A percentile compares a stretch with the other conserved stretches of the same genome.
Evolutionary conservation across 352 stramenopile genomes (phyloP).

Genomic region (Globisporangium spinosum): DNA sequence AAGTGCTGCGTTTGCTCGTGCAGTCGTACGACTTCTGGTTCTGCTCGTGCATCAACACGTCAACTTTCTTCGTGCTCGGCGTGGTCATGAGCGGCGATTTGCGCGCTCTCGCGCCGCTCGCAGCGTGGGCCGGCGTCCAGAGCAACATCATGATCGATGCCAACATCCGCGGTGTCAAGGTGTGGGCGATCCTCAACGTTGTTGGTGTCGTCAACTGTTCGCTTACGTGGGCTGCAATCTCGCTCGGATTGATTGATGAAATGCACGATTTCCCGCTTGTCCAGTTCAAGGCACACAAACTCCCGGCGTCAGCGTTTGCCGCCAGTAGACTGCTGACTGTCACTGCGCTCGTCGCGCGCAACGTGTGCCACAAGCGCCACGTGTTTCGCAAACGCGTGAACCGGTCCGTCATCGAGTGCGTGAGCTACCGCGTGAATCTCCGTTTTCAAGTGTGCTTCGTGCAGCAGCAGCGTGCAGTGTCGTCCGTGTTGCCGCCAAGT

Average conservation of each 20-base stretch:
- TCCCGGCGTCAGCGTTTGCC: slow-evolving; percentile 2
- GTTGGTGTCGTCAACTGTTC: neutral
- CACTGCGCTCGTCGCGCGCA: slow-evolving; percentile 10
- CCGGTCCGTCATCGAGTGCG: slow-evolving; percentile 4
- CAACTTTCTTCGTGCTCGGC: neutral
- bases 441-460: neutral
- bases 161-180: slow-evolving; percentile 3
- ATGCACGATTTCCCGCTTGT: slow-evolving; percentile 6
- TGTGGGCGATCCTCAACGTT: slow-evolving; percentile 5
- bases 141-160: slow-evolving; percentile 12
- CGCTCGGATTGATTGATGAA: neutral
- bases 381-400: neutral
- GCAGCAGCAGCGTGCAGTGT: neutral
- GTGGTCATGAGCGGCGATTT: neutral
- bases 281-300: neutral
- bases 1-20: neutral
- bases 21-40: slow-evolving; percentile 9
- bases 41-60: slow-evolving; percentile 5
- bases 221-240: neutral
- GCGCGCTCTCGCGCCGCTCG: neutral
- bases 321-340: slow-evolving; percentile 10
- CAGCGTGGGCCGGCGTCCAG: slow-evolving; percentile 3
- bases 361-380: slow-evolving; percentile 9
- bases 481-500: neutral
- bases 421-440: slow-evolving; percentile 6